phyloP scores from a whole-genome alignment of 108 stramenopile genomes.

The Skeletonema marinoi region DNA sequence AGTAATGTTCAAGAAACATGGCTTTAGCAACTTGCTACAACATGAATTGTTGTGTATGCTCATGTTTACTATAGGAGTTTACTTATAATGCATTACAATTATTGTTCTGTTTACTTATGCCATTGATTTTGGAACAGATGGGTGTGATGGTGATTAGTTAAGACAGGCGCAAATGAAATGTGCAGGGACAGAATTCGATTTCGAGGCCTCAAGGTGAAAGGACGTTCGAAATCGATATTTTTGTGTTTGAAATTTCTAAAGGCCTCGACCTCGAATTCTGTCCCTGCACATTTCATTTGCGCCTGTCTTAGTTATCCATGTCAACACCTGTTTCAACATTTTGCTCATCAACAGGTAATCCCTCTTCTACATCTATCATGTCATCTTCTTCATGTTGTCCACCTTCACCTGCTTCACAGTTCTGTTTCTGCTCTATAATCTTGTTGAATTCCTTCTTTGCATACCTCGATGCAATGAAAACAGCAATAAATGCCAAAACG shows the following conservation, averaged over 20 bases:
- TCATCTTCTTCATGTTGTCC: not conserved
- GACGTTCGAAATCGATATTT: no score
- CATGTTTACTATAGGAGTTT: slow-evolving; percentile 60
- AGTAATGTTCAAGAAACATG: slow-evolving; percentile 40
- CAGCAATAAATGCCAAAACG: slow-evolving; percentile 58
- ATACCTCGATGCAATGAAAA: slow-evolving; percentile 67
- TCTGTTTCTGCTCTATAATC: slow-evolving; percentile 27
- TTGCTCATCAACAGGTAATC: not conserved
- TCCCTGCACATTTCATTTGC: no score
- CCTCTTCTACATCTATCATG: not conserved
- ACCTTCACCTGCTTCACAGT: not conserved
- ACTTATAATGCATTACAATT: slow-evolving; percentile 40
- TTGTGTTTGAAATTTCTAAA: no score
- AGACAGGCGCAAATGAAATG: no score
- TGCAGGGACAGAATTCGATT: no score
- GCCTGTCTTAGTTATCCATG: not conserved
- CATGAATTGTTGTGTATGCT: slow-evolving; percentile 65
- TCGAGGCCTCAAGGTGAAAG: no score
- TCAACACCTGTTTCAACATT: not conserved
- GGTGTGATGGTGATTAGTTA: not conserved
- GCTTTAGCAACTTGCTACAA: slow-evolving; percentile 74
- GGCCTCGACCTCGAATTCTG: no score
- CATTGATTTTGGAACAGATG: not conserved
- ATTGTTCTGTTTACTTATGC: not conserved
- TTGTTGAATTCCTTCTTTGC: slow-evolving; percentile 73